Conservation (phyloP, 352 stramenopile species). For the Pythium diclinum region DNA sequence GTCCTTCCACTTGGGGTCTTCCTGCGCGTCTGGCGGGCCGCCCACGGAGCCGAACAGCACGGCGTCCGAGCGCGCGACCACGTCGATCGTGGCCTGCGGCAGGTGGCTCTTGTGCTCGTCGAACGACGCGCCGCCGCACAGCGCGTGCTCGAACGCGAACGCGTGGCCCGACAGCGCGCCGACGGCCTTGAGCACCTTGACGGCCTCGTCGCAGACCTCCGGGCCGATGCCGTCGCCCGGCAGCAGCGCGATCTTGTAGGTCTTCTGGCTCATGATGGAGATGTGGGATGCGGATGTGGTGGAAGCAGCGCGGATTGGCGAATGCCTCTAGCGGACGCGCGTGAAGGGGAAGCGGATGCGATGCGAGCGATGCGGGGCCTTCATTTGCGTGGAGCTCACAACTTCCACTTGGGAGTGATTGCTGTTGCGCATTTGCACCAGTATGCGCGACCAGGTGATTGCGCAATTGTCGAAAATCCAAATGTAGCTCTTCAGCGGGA, state of each 20-base stretch:
- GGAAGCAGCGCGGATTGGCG: constrained; percentile 1
- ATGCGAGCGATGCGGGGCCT: neutral
- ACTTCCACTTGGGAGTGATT: constrained; percentile 30
- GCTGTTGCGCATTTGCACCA: constrained; percentile 19
- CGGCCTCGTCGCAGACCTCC: constrained; percentile 95
- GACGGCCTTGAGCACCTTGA: constrained; percentile 87
- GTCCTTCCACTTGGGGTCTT: constrained; percentile 88
- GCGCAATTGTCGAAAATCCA: constrained; percentile 11
- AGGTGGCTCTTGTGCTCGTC: constrained; percentile 91
- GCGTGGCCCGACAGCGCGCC: constrained; percentile 83
- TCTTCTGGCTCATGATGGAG: constrained; percentile 36
- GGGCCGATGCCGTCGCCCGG: constrained; percentile 98
- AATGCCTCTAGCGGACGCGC: constrained; percentile 1
- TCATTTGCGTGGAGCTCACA: constrained; percentile 4
- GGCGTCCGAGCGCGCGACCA: constrained; percentile 85
- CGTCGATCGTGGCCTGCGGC: constrained; percentile 92
- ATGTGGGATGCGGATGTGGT: neutral
- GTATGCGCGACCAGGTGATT: constrained; percentile 5
- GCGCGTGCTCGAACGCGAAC: constrained; percentile 92
- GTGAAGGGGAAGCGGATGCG: neutral
- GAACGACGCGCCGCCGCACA: constrained; percentile 96
- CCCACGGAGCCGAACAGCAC: constrained; percentile 97
- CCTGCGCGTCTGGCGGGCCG: constrained; percentile 90
- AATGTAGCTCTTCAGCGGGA: neutral
- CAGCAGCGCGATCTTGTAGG: constrained; percentile 93